phyloP scores from a whole-genome alignment of 176 grass and related monocot species.

The Alloteropsis semialata region DNA sequence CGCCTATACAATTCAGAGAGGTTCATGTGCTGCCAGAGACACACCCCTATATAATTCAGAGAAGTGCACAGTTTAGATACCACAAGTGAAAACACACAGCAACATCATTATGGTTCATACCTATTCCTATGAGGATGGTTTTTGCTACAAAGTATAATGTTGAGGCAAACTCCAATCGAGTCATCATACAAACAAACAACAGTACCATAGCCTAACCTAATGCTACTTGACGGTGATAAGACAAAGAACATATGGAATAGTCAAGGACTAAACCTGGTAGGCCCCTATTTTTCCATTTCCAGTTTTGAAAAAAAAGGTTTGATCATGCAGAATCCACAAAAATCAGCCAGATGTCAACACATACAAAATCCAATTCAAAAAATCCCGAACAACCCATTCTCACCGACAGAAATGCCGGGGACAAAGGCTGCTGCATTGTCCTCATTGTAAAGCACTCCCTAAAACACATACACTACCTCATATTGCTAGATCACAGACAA shows the following conservation, averaged over 20 bases:
- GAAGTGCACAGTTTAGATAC: background rate
- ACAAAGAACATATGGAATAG: background rate
- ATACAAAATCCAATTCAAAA: background rate
- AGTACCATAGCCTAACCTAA: background rate
- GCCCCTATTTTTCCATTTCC: background rate
- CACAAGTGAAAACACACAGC: background rate
- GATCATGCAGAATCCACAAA: background rate
- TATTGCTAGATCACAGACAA: background rate
- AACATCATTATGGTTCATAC: background rate
- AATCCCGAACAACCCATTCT: background rate
- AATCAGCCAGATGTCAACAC: background rate
- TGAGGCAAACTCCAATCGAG: background rate
- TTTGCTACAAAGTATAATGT: background rate
- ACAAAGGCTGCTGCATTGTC: background rate
- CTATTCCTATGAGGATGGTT: background rate
- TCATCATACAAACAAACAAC: background rate
- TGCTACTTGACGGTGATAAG: background rate
- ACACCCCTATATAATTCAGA: constrained; percentile 60
- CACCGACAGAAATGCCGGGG: background rate
- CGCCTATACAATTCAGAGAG: too few relatives aligned
- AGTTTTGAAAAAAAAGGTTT: background rate
- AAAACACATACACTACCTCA: background rate
- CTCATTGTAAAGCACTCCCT: background rate
- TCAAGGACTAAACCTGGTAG: background rate
- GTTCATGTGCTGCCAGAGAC: constrained; percentile 36